Conservation (phyloP, 176 grass and related monocot species). For the Oryza coarctata region DNA sequence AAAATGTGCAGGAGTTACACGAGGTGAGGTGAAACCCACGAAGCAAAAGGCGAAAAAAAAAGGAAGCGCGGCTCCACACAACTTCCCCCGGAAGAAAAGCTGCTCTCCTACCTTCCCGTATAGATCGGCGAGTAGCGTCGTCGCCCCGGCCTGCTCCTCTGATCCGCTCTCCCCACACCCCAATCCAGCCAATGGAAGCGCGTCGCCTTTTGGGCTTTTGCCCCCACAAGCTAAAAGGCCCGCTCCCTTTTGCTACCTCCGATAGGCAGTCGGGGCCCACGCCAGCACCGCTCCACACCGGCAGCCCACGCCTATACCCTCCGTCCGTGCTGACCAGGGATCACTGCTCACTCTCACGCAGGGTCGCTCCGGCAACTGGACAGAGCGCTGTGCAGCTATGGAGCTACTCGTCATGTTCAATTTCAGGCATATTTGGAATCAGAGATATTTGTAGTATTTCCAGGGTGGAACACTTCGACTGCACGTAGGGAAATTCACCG, state of each 20-base stretch:
- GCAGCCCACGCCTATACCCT: background rate
- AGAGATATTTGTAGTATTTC: too few relatives aligned
- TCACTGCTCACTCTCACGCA: background rate
- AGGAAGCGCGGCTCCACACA: background rate
- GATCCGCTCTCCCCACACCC: background rate
- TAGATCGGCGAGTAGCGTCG: conserved; percentile 29
- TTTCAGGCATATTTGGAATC: too few relatives aligned
- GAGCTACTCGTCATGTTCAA: too few relatives aligned
- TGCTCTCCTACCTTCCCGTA: conserved; percentile 18
- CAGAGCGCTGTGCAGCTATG: background rate
- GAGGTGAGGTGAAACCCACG: too few relatives aligned
- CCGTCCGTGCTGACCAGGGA: background rate
- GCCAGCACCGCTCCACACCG: background rate
- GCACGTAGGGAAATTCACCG: too few relatives aligned
- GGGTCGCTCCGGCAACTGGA: too few relatives aligned
- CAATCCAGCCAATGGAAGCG: conserved; percentile 28
- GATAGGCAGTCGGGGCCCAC: background rate
- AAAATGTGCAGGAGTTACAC: background rate
- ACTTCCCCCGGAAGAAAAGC: background rate
- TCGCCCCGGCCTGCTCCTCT: too few relatives aligned
- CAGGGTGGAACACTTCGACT: too few relatives aligned
- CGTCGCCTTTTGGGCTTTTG: conserved; percentile 14
- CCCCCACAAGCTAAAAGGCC: conserved; percentile 32
- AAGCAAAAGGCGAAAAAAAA: background rate
- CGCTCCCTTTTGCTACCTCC: background rate